Percentiles rank a stretch among this genome's conserved stretches.
Conservation (phyloP, 768 basidiomycete species). For the Lepiota venenata region DNA sequence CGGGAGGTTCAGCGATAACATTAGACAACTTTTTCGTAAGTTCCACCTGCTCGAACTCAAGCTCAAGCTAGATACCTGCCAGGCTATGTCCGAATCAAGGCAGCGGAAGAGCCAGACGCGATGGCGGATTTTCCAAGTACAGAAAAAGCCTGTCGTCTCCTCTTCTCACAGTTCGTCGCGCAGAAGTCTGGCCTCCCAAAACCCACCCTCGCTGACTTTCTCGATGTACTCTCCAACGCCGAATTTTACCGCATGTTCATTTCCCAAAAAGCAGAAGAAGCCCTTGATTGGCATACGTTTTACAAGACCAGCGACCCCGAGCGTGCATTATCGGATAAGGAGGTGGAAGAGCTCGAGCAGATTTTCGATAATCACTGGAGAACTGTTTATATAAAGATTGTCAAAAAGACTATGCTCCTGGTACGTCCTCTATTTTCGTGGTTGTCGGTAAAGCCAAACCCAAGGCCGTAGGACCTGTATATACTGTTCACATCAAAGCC, state of each 20-base stretch:
- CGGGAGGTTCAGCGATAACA: neutral
- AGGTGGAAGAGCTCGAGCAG: neutral
- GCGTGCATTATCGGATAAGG: neutral
- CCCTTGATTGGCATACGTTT: slow-evolving; percentile 2
- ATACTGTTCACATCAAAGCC: neutral
- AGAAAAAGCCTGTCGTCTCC: slow-evolving; percentile 1
- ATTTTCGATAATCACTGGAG: slow-evolving; percentile 6
- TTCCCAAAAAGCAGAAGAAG: slow-evolving; percentile 6
- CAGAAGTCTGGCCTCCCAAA: slow-evolving; percentile 7
- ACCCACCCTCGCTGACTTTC: slow-evolving; percentile 12
- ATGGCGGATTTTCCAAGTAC: neutral
- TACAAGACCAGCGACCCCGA: neutral
- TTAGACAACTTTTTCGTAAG: neutral
- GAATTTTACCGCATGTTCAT: slow-evolving; percentile 14
- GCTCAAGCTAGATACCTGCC: neutral
- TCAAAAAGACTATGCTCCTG: slow-evolving; percentile 5
- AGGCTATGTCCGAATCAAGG: slow-evolving; percentile 6
- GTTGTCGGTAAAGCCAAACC: neutral
- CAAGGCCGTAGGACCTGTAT: neutral
- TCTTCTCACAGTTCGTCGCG: slow-evolving; percentile 4
- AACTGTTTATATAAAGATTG: slow-evolving; percentile 5
- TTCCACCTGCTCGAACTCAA: neutral
- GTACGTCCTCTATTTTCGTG: neutral
- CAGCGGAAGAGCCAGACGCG: neutral
- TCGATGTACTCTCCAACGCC: slow-evolving; percentile 11